Conservation (phyloP, 805 yeast genomes). For the Kuraishia ogatae region DNA sequence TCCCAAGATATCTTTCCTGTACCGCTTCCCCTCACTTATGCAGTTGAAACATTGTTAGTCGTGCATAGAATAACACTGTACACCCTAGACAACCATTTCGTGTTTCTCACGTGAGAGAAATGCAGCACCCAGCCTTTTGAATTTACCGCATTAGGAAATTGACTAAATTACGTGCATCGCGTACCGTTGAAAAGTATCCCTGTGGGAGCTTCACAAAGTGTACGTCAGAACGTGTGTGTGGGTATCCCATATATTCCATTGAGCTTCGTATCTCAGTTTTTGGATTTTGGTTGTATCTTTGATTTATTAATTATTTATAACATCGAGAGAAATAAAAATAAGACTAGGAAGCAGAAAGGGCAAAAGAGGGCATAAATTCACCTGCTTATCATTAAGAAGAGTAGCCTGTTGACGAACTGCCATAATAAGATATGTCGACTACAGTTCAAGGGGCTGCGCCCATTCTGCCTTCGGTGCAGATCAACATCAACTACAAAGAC, state of each 20-base stretch:
- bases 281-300: too few relatives aligned
- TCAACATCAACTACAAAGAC: constrained; percentile 66
- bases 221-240: background rate
- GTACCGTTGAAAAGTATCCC: background rate
- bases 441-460: constrained; percentile 7
- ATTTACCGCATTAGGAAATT: background rate
- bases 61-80: too few relatives aligned
- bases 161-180: background rate
- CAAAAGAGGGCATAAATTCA: too few relatives aligned
- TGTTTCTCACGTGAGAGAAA: background rate
- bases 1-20: too few relatives aligned
- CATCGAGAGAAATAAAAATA: too few relatives aligned
- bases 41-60: too few relatives aligned
- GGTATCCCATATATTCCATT: background rate
- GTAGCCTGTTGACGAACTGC: background rate
- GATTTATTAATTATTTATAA: too few relatives aligned
- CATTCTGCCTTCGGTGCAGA: constrained; percentile 54
- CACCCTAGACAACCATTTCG: background rate
- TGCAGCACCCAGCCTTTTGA: background rate
- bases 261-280: background rate
- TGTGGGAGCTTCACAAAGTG: background rate
- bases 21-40: too few relatives aligned
- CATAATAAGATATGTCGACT: background rate
- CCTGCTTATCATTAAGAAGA: too few relatives aligned
- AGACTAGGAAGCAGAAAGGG: too few relatives aligned